Base-by-base conservation (phyloP, 1,284 basidiomycete genomes). In the Leccinum subatratum region DNA sequence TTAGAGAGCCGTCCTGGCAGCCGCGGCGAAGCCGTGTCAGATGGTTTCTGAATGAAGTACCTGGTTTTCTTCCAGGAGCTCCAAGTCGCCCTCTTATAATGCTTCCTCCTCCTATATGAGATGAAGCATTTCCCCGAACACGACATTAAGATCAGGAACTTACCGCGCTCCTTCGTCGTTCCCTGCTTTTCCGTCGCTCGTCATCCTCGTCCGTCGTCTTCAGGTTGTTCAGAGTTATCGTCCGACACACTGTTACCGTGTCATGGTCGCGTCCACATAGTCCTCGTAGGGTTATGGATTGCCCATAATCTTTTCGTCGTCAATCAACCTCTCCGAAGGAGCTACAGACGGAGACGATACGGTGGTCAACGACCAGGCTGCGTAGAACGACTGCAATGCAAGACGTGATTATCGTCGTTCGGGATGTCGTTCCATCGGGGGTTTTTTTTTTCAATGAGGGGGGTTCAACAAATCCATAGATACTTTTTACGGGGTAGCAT, bases 61-160 rank as follows among this genome's bases (percentile, higher is more conserved):
- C 95, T 4, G 94, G 73, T 98, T 99, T 82, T 99, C 97, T 74
- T 94, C 93, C 22, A 99, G 78, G 9, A 99, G 84, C 64, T 96
- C 96, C 64, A 99, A 80, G 75, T 99, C 97, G 74, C 99, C 97
- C 65, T 98, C 96, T 71, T 97, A 95, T 58, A 98, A 81, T n/a
- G 83, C 34, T 90, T 90, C 86, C 66, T 87, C 85, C 63, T 84
- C 83, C 68, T 74, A 64, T 61, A 7, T 25, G 25, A 70, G 63
- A 62, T 51, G 77, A 16, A 74, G 67, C 42, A 62, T 51, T 63
- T 2, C 66, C 28, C 3, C 9, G 62, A 54, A 66, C 30, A 66
- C 42, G 32, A 60, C 34, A 62, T 34, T 45, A 39, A 64, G 20
- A 42, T 63, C 22, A 20, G 20, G 14, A 22, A 61, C 85, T 75